phyloP scores from a whole-genome alignment of 75 land plant genomes.

The Pinus taeda region DNA sequence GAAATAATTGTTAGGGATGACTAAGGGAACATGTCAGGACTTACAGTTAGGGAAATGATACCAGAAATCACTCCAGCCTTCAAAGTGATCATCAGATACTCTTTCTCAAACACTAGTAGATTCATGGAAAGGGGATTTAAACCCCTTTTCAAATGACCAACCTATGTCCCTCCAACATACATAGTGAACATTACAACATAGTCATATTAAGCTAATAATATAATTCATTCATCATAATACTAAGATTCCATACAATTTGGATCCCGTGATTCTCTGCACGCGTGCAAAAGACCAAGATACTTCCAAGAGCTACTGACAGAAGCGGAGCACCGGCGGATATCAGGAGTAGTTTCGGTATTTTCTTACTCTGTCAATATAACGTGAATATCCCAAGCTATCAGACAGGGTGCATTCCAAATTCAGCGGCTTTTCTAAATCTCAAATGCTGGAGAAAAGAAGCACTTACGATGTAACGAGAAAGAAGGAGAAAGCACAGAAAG shows the following conservation, averaged over 20 bases:
- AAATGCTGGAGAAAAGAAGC: too few relatives aligned
- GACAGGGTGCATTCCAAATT: too few relatives aligned
- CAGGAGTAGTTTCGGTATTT: conserved; percentile 34
- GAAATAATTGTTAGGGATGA: too few relatives aligned
- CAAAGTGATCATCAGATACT: conserved; percentile 10
- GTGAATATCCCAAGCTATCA: neutral
- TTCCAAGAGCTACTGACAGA: conserved; percentile 41
- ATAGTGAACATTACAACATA: too few relatives aligned
- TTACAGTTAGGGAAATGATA: conserved; percentile 33
- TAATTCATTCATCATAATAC: too few relatives aligned
- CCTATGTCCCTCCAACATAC: neutral
- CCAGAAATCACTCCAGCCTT: conserved; percentile 7
- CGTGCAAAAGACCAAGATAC: conserved; percentile 52
- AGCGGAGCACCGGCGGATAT: conserved; percentile 48
- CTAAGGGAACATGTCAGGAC: too few relatives aligned
- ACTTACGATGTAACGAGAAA: conserved; percentile 34
- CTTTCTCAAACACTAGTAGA: neutral
- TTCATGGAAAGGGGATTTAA: conserved; percentile 25
- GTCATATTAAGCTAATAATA: too few relatives aligned
- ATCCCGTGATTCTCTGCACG: conserved; percentile 61
- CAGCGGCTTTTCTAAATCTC: too few relatives aligned
- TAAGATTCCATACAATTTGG: conserved; percentile 30
- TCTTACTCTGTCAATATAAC: conserved; percentile 31
- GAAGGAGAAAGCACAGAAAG: conserved; percentile 44
- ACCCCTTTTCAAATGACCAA: conserved; percentile 35